A percentile compares a stretch with the other conserved stretches of the same genome.
These are phyloP conservation scores for Macroventuria anomochaeta DNA, from an alignment of 2,329 filamentous ascomycete species.

Conservation along the genomic window DNA sequence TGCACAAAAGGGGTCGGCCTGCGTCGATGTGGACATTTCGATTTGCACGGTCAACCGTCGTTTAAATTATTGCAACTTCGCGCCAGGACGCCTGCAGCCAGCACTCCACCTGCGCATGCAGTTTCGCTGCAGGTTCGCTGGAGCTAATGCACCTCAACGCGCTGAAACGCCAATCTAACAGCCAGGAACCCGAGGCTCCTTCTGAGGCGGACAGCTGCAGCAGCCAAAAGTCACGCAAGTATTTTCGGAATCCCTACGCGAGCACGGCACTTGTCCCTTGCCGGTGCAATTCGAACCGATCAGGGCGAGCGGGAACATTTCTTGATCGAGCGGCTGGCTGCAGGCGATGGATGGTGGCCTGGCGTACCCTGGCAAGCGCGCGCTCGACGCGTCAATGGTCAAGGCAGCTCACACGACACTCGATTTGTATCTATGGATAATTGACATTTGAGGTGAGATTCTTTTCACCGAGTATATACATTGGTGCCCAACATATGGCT, in stretches of 20 bases:
- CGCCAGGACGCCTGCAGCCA: conserved; percentile 13
- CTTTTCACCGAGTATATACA: neutral
- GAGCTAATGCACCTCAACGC: conserved; percentile 9
- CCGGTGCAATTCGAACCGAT: conserved; percentile 12
- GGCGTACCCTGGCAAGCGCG: conserved; percentile 7
- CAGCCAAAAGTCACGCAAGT: conserved; percentile 3
- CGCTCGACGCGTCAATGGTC: conserved; percentile 5
- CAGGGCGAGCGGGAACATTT: conserved; percentile 10
- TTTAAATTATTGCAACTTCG: conserved; percentile 9
- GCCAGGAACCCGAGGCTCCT: conserved; percentile 7
- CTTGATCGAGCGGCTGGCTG: conserved; percentile 12
- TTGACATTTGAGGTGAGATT: neutral
- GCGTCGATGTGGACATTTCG: neutral
- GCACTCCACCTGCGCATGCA: conserved; percentile 1
- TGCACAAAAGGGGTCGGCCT: conserved; percentile 14
- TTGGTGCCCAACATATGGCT: neutral
- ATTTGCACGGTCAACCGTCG: conserved; percentile 11
- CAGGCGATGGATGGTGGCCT: conserved; percentile 1
- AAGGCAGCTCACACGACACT: neutral
- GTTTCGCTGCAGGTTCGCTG: conserved; percentile 13
- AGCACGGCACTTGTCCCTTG: conserved; percentile 8
- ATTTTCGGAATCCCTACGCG: conserved; percentile 10
- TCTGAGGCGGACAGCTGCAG: conserved; percentile 5
- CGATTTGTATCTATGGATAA: neutral
- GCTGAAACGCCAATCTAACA: conserved; percentile 16